Conservation (phyloP, 2,329 filamentous ascomycete genomes). For the Fusarium sp. region DNA sequence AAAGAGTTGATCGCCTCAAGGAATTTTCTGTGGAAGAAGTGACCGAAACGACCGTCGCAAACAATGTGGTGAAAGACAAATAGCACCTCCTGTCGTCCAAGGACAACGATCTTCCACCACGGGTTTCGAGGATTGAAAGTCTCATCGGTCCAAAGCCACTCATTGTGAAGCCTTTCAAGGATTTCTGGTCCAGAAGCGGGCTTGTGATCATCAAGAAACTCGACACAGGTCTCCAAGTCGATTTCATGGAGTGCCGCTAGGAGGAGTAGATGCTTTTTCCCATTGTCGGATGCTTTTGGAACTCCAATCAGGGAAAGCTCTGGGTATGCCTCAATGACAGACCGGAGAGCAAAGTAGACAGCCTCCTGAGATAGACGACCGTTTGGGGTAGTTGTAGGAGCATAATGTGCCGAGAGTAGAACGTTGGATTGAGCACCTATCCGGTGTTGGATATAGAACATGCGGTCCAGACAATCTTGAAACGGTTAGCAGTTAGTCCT, state of each 20-base stretch:
- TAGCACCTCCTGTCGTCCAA: conserved; percentile 17
- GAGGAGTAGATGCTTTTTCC: neutral
- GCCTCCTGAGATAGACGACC: neutral
- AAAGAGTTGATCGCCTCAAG: conserved; percentile 18
- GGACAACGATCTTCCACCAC: conserved; percentile 30
- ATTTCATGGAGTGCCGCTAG: conserved; percentile 24
- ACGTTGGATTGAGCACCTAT: conserved; percentile 33
- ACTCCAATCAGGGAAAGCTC: conserved; percentile 17
- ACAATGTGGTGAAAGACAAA: conserved; percentile 37
- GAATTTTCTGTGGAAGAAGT: conserved; percentile 26
- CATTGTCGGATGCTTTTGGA: neutral
- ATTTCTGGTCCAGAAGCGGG: neutral
- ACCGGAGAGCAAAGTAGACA: conserved; percentile 12
- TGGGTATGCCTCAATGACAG: conserved; percentile 10
- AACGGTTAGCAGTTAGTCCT: neutral
- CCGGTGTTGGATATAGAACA: conserved; percentile 33
- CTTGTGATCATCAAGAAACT: conserved; percentile 1
- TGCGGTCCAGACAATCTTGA: conserved; percentile 28
- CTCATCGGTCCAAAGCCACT: conserved; percentile 27
- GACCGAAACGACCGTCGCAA: conserved; percentile 25
- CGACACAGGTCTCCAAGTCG: conserved; percentile 28
- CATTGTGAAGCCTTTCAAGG: conserved; percentile 28
- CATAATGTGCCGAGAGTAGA: conserved; percentile 34
- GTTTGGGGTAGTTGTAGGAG: neutral
- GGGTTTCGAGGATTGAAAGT: conserved; percentile 9